Percentiles rank a stretch among this genome's conserved stretches.
Conservation (phyloP, 75 land plant species). For the Pinus albicaulis region DNA sequence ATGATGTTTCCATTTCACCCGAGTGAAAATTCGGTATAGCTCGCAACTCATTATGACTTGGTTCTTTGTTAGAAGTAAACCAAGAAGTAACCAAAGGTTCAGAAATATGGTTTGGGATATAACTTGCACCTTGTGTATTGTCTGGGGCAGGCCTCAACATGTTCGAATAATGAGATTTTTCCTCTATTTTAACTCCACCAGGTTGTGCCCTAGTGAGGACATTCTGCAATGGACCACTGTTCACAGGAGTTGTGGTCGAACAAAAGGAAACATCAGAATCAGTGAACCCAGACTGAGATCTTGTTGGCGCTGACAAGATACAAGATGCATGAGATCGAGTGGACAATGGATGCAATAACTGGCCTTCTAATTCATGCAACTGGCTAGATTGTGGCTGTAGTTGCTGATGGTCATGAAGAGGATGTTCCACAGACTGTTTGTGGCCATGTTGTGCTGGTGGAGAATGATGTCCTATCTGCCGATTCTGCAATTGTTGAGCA, state of each 20-base stretch:
- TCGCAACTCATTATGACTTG: constrained; percentile 2
- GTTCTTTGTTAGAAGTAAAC: constrained; percentile 8
- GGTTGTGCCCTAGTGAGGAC: not conserved
- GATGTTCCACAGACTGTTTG: constrained; percentile 4
- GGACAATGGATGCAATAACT: constrained; percentile 5
- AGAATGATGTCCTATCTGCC: not conserved
- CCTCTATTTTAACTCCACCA: not conserved
- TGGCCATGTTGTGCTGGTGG: not conserved
- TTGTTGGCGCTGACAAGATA: constrained; percentile 2
- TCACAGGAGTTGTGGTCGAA: constrained; percentile 10
- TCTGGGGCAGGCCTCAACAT: not conserved
- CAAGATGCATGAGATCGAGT: not conserved
- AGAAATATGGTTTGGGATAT: not conserved
- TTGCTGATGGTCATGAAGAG: not conserved
- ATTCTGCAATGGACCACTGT: not conserved
- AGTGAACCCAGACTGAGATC: constrained; percentile 7
- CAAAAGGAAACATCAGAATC: constrained; percentile 15
- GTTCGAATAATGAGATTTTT: not conserved
- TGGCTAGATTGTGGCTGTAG: constrained; percentile 4
- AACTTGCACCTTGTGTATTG: not conserved
- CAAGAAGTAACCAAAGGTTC: not conserved
- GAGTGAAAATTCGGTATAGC: constrained; percentile 7
- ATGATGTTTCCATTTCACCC: not conserved
- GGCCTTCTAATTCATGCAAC: constrained; percentile 8
- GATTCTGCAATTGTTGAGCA: constrained; percentile 4